phyloP scores from a whole-genome alignment of 345 rosid species.

The Turritis glabra region DNA sequence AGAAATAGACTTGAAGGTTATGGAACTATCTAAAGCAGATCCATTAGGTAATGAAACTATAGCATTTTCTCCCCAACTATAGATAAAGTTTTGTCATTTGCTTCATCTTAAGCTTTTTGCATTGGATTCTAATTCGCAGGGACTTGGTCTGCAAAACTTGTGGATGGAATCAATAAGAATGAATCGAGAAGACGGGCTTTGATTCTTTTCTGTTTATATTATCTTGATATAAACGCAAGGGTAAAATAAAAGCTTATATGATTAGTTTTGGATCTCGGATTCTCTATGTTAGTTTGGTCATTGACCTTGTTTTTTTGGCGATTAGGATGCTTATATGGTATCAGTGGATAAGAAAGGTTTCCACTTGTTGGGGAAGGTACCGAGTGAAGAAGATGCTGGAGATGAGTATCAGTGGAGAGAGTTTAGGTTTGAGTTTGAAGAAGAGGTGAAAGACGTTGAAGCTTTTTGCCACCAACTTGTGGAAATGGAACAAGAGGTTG shows the following conservation, averaged over 20 bases:
- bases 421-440: conserved; percentile 58
- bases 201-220: conserved; percentile 68
- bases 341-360: conserved; percentile 65
- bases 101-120: conserved; percentile 9
- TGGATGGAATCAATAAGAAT: conserved; percentile 85
- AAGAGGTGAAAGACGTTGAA: conserved; percentile 55
- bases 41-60: conserved; percentile 48
- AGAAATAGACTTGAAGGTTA: conserved; percentile 62
- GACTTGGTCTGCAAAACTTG: conserved; percentile 61
- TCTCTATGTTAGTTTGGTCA: background rate
- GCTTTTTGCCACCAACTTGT: conserved; percentile 61
- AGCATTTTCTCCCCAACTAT: background rate
- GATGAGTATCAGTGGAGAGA: conserved; percentile 66
- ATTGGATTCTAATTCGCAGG: conserved; percentile 44
- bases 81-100: background rate
- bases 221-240: conserved; percentile 65
- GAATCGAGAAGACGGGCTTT: conserved; percentile 81
- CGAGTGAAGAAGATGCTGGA: conserved; percentile 35
- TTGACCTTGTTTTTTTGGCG: background rate
- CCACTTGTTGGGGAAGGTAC: conserved; percentile 61
- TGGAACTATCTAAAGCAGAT: conserved; percentile 60
- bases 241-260: conserved; percentile 44
- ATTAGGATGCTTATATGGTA: conserved; percentile 65
- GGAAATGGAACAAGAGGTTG: conserved; percentile 71
- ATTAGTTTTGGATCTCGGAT: background rate